Base-by-base conservation (phyloP, 2,329 filamentous ascomycete species). In the Lasiodiplodia sp. region DNA sequence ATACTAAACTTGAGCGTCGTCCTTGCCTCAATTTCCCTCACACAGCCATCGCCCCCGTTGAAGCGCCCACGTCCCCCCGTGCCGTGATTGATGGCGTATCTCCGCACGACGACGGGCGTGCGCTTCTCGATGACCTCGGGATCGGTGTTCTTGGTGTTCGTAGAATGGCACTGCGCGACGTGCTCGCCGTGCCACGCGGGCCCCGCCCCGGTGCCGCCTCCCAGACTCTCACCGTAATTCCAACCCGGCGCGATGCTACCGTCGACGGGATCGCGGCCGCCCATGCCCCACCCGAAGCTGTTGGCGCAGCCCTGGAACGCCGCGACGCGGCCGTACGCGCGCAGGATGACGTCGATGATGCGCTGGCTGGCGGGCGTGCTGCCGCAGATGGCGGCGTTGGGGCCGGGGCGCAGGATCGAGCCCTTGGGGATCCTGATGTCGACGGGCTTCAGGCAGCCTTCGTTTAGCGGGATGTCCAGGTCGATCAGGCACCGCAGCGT, bases 401-500 rank as follows among this genome's bases (percentile, higher is more conserved):
- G 72, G 0, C 72, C 73, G 0, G 80, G 80, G 31, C 76, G 75
- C 2, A 82, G 74, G 21, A 81, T 72, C 1, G 73, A 74, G 18
- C 75, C 73, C 18, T 69, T 68, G 1, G 80, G 80, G 0, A 80
- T 73, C 16, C 68, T 66, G 44, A 82, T 76, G 18, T 75, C 71
- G n/a, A 80, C 74, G 0, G 80, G 79, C 1, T 70, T 58, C 1
- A 82, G 73, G 60, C 79, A 81, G 31, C 80, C 80, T 69, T 82
- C 73, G 70, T 82, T 82, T 0, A 82, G 75, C 0, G 80, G 80
- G 4, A 82, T 80, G 34, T 81, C 78, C 0, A 72, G 40, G 16
- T 73, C 70, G 34, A 81, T 71, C 0, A 82, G 72, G 52, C 78
- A 79, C 2, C 80, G 76, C 14, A 82, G 72, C 11, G 72, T 73